Evolutionary conservation across 495 filamentous ascomycete species (phyloP), one percentile per base, ranked within the genome.

Genomic region (Aspergillus kassunensis): DNA sequence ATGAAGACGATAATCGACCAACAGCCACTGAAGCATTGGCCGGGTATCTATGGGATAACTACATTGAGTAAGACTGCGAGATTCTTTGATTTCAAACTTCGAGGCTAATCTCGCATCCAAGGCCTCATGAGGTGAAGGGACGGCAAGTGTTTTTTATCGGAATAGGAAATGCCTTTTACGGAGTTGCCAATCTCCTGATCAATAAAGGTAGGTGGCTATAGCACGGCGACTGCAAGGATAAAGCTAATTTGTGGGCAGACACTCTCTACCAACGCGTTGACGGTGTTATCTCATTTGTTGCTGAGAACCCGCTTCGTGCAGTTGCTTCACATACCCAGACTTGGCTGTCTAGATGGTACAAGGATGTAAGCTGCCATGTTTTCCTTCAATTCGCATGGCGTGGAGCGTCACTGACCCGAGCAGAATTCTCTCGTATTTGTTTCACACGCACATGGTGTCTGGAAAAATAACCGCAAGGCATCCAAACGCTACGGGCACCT

Each of bases 31-130:
- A 86, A 48, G 87, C 93, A 55, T 69, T 97, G 7, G 85, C 90
- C 15, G 81, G 80, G 47, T 97, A 95, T 59, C 65, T 98, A 27
- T 98, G 95, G 95, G 92, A 97, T 57, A 98, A 98, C 61, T 96
- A 96, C 58, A 87, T 98, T 29, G 88, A 95, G 78, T 84, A 73
- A 58, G 72, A 48, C 20, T 11, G 31, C n/a, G 48, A n/a, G 24
- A 16, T 11, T 19, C 12, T 24, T 23, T 39, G 27, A 30, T 3
- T n/a, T 18, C 25, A 2, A 11, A n/a, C 25, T 7, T n/a, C 20
- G 12, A 30, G 30, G 29, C 18, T 41, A 35, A 25, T 24, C 27
- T 58, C 31, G 50, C 30, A 13, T 23, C 7, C 27, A 50, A 87
- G 83, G 53, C 67, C 87, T 4, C 78, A 82, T 53, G 80, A 89